These are phyloP conservation scores for Clathrus columnatus DNA, from an alignment of 768 basidiomycete species.

Conservation along the genomic window DNA sequence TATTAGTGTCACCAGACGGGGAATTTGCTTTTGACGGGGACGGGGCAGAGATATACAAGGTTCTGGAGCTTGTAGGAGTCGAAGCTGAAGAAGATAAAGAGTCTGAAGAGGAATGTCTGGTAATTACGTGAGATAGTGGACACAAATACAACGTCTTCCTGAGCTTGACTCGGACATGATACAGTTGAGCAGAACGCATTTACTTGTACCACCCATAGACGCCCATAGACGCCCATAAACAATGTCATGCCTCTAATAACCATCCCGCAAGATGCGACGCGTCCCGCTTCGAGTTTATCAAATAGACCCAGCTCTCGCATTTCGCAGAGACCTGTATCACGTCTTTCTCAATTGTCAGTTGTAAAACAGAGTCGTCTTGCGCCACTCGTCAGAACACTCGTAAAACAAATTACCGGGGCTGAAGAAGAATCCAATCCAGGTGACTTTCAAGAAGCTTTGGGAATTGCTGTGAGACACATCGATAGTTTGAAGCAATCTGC, in stretches of 20 bases:
- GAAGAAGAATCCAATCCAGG: slow-evolving; percentile 27
- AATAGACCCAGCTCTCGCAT: slow-evolving; percentile 27
- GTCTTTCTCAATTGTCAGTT: slow-evolving; percentile 44
- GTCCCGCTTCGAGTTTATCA: slow-evolving; percentile 19
- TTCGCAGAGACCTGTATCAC: slow-evolving; percentile 37
- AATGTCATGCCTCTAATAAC: slow-evolving; percentile 28
- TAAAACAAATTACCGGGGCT: slow-evolving; percentile 19
- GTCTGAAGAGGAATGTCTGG: neutral
- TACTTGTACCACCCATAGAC: neutral
- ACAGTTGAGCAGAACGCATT: neutral
- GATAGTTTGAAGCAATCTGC: slow-evolving; percentile 4
- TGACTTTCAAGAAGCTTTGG: slow-evolving; percentile 41
- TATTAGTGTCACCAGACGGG: neutral
- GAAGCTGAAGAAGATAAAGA: neutral
- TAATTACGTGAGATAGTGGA: neutral
- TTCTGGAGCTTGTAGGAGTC: neutral
- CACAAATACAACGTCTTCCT: neutral
- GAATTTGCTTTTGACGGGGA: neutral
- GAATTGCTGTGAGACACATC: slow-evolving; percentile 30
- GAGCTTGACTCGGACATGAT: neutral
- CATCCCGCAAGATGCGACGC: slow-evolving; percentile 34
- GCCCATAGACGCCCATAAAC: neutral
- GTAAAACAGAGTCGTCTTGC: slow-evolving; percentile 42
- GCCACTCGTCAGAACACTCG: slow-evolving; percentile 47
- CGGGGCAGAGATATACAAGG: neutral